These are phyloP conservation scores for Zalaria obscura DNA, from an alignment of 2,329 filamentous ascomycete species.

Conservation along the genomic window DNA sequence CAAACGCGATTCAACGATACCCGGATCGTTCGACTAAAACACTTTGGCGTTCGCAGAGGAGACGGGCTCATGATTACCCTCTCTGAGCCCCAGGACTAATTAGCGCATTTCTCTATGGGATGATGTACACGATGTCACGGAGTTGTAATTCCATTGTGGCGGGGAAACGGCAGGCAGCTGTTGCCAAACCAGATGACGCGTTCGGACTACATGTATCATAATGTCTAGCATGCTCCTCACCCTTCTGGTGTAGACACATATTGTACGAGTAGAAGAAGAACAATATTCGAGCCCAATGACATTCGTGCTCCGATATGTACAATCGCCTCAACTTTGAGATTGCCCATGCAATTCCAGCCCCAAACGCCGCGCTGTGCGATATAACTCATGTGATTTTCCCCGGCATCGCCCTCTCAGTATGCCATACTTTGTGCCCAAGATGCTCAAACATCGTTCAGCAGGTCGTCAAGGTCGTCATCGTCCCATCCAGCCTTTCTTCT, in stretches of 20 bases:
- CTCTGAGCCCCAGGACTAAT: no score
- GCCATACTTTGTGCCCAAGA: neutral
- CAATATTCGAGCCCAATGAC: neutral
- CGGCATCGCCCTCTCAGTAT: neutral
- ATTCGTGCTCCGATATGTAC: neutral
- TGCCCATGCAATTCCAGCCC: neutral
- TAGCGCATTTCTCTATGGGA: no score
- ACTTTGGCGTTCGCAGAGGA: neutral
- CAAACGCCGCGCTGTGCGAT: neutral
- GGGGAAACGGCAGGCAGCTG: no score
- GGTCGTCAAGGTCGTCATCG: slow-evolving; percentile 63
- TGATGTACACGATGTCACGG: no score
- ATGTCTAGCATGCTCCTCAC: no score
- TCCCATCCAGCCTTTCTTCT: slow-evolving; percentile 75
- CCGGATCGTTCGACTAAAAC: neutral
- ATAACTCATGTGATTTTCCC: neutral
- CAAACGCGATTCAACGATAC: neutral
- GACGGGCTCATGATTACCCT: no score
- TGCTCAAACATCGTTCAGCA: slow-evolving; percentile 36
- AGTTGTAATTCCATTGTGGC: no score
- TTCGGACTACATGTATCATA: neutral
- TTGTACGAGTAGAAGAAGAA: no score
- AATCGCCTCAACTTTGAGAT: no score
- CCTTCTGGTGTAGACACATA: no score
- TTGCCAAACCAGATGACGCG: no score